These are phyloP conservation scores for Cryptosporidium tyzzeri DNA, from an alignment of 169 alveolate genomes.

Conservation along the genomic window DNA sequence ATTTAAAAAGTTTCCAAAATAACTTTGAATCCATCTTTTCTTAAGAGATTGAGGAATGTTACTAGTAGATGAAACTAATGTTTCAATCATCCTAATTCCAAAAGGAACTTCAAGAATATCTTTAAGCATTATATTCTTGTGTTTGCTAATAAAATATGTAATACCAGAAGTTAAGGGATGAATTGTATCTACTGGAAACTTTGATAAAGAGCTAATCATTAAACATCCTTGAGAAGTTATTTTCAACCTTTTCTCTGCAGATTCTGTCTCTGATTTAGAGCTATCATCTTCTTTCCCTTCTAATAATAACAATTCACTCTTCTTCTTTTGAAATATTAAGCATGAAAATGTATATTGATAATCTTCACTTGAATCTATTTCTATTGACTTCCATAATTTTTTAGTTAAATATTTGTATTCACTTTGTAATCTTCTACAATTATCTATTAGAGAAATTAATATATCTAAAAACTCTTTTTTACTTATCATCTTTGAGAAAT, in stretches of 20 bases:
- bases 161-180: slow-evolving; percentile 64
- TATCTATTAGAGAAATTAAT: slow-evolving; percentile 36
- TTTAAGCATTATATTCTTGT: slow-evolving; percentile 15
- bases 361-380: slow-evolving; percentile 47
- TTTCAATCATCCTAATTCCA: slow-evolving; percentile 53
- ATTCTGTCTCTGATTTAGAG: neutral
- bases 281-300: neutral
- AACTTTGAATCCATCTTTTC: slow-evolving; percentile 57
- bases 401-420: slow-evolving; percentile 49
- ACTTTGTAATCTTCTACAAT: slow-evolving; percentile 60
- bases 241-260: neutral
- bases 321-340: slow-evolving; percentile 40
- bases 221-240: slow-evolving; percentile 54
- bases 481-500: slow-evolving; percentile 19
- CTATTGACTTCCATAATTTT: slow-evolving; percentile 57
- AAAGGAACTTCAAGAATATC: slow-evolving; percentile 15
- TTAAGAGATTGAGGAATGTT: slow-evolving; percentile 40
- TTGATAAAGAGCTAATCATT: slow-evolving; percentile 47
- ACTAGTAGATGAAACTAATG: slow-evolving; percentile 21
- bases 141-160: slow-evolving; percentile 43
- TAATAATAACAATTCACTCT: slow-evolving; percentile 1
- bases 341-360: slow-evolving; percentile 67
- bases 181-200: slow-evolving; percentile 63
- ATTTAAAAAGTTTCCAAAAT: slow-evolving; percentile 34
- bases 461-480: slow-evolving; percentile 39